A percentile compares a stretch with the other conserved stretches of the same genome.
phyloP scores from a whole-genome alignment of 306 rosid species.

The Quercus variabilis region DNA sequence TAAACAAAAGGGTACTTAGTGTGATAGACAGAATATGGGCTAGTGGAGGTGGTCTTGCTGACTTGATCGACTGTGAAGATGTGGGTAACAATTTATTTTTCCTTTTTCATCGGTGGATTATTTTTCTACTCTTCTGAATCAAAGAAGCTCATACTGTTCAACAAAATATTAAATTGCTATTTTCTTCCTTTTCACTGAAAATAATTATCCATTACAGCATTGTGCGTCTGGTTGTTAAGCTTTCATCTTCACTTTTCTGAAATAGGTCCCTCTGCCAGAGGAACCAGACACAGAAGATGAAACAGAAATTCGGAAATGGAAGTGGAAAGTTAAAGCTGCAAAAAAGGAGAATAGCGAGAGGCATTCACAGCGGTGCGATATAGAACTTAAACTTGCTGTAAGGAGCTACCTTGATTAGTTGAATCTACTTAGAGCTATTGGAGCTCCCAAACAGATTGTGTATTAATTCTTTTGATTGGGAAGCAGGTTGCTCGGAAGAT shows the following conservation, averaged over 20 bases:
- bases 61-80: constrained; percentile 72
- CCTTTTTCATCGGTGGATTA: constrained; percentile 12
- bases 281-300: constrained; percentile 77
- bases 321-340: constrained; percentile 75
- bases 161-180: neutral
- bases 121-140: neutral
- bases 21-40: constrained; percentile 93
- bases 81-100: constrained; percentile 43
- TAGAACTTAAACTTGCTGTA: constrained; percentile 93
- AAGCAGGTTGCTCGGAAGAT: constrained; percentile 90
- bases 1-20: constrained; percentile 70
- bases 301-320: constrained; percentile 81
- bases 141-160: constrained; percentile 15
- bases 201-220: neutral
- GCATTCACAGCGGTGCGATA: constrained; percentile 89
- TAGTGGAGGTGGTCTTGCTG: constrained; percentile 78
- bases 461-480: constrained; percentile 18
- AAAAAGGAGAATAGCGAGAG: constrained; percentile 72
- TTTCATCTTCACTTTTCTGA: neutral
- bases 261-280: constrained; percentile 75
- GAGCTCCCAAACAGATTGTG: constrained; percentile 1
- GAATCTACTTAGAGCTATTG: neutral
- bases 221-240: constrained; percentile 1
- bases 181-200: neutral
- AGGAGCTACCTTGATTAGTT: constrained; percentile 34